phyloP scores from a whole-genome alignment of 352 stramenopile genomes.

The Pythium brachiatum region DNA sequence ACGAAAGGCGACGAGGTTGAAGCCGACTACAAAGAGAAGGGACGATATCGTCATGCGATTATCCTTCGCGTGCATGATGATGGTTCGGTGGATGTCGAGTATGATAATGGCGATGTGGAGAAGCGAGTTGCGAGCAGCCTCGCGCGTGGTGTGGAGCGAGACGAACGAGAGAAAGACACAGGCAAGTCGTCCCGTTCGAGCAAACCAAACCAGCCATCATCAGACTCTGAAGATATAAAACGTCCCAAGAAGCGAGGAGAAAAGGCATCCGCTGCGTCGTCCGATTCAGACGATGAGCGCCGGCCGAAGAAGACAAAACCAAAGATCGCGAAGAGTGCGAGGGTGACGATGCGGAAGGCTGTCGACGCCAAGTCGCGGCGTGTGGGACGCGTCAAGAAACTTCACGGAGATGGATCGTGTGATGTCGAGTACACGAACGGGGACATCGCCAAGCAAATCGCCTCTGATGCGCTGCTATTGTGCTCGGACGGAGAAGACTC shows the following conservation, averaged over 20 bases:
- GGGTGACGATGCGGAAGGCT: slow-evolving; percentile 42
- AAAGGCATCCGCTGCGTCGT: slow-evolving; percentile 4
- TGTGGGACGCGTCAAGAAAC: slow-evolving; percentile 30
- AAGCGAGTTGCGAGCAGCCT: background rate
- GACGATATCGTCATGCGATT: slow-evolving; percentile 41
- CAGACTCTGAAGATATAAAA: background rate
- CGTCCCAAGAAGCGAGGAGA: background rate
- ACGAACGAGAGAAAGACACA: background rate
- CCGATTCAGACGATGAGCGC: background rate
- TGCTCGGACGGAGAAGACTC: slow-evolving; percentile 15
- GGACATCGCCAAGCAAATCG: slow-evolving; percentile 39
- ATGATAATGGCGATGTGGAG: slow-evolving; percentile 51
- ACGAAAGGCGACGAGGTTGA: slow-evolving; percentile 41
- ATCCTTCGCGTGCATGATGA: slow-evolving; percentile 47
- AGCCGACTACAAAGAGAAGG: slow-evolving; percentile 41
- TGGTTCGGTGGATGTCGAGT: slow-evolving; percentile 61
- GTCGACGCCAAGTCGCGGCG: slow-evolving; percentile 30
- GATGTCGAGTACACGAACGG: slow-evolving; percentile 64
- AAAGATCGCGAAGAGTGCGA: slow-evolving; percentile 21
- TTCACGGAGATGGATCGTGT: slow-evolving; percentile 54
- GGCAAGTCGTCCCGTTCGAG: background rate
- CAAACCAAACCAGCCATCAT: background rate
- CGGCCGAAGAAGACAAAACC: slow-evolving; percentile 15
- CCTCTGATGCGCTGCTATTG: background rate
- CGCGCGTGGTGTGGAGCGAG: background rate